phyloP scores from a whole-genome alignment of 139 green algal species.

The Chlamydomonas eustigma region DNA sequence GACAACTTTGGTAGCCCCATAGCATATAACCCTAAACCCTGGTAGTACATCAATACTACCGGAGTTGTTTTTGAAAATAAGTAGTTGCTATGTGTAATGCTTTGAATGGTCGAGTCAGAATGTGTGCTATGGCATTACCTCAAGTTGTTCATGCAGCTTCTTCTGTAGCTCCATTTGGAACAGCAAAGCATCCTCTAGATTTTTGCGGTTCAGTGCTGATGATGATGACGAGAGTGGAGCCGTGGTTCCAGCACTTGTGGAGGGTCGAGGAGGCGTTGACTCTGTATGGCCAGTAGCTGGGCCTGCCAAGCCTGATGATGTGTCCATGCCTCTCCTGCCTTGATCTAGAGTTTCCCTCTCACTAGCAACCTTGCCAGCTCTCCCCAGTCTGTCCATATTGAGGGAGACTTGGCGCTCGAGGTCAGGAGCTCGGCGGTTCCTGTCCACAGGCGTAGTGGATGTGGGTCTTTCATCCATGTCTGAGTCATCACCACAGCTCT shows the following conservation, averaged over 20 bases:
- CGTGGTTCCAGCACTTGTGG: neutral
- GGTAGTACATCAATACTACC: too few relatives aligned
- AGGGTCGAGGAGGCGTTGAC: neutral
- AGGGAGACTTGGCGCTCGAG: too few relatives aligned
- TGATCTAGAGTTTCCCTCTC: neutral
- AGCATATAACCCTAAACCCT: too few relatives aligned
- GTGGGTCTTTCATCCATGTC: neutral
- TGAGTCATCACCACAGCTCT: neutral
- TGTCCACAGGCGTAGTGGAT: neutral
- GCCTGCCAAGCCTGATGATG: neutral
- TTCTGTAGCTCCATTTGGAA: slow-evolving; percentile 96
- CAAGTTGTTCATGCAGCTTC: slow-evolving; percentile 91
- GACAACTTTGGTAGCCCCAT: too few relatives aligned
- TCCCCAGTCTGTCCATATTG: too few relatives aligned
- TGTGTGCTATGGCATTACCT: slow-evolving; percentile 45
- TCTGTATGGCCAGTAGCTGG: too few relatives aligned
- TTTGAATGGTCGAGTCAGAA: too few relatives aligned
- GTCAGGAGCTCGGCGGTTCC: too few relatives aligned
- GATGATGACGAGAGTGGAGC: neutral
- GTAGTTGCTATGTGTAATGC: too few relatives aligned
- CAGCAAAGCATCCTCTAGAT: slow-evolving; percentile 81
- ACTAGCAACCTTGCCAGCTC: too few relatives aligned
- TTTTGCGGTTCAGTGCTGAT: slow-evolving; percentile 13
- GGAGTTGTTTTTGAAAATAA: too few relatives aligned
- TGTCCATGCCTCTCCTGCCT: too few relatives aligned